These are phyloP conservation scores for Ogataea pilisensis DNA, from an alignment of 805 yeast genomes.

Conservation along the genomic window DNA sequence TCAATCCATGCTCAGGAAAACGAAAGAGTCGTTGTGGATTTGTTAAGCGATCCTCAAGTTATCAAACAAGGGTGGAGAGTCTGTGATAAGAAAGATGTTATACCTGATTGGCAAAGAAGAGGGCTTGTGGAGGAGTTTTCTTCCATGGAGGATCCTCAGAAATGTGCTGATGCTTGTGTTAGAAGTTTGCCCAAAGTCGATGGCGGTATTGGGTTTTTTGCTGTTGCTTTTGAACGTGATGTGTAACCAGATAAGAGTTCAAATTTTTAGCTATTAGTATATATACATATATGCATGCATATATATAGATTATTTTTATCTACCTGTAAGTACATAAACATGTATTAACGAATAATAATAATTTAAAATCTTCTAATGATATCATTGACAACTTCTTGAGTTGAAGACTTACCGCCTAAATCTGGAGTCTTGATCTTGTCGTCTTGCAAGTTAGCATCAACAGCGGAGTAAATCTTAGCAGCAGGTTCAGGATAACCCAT, in stretches of 20 bases:
- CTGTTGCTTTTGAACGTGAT: conserved; percentile 76
- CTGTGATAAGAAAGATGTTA: conserved; percentile 51
- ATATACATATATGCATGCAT: not conserved
- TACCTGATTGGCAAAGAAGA: conserved; percentile 84
- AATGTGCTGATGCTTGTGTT: conserved; percentile 79
- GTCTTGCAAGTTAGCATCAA: conserved; percentile 85
- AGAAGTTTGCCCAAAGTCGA: conserved; percentile 82
- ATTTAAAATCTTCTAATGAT: conserved; percentile 51
- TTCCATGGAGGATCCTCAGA: conserved; percentile 41
- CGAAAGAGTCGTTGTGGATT: conserved; percentile 82
- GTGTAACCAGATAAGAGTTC: no score
- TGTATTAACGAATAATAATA: no score
- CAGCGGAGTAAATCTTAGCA: conserved; percentile 87
- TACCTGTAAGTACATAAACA: no score
- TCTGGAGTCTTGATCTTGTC: conserved; percentile 85
- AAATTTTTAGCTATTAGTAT: not conserved
- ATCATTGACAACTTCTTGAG: conserved; percentile 84
- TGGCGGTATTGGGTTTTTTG: conserved; percentile 99
- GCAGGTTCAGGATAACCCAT: conserved; percentile 90
- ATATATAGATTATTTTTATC: no score
- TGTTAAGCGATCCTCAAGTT: conserved; percentile 65
- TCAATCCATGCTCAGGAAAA: conserved; percentile 92
- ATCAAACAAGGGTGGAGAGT: conserved; percentile 72
- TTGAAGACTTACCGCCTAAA: conserved; percentile 84
- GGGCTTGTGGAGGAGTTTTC: conserved; percentile 73